Percentiles rank a stretch among this genome's conserved stretches.
Evolutionary conservation across 495 filamentous ascomycete genomes (phyloP).

Genomic region (Neurospora sp.): DNA sequence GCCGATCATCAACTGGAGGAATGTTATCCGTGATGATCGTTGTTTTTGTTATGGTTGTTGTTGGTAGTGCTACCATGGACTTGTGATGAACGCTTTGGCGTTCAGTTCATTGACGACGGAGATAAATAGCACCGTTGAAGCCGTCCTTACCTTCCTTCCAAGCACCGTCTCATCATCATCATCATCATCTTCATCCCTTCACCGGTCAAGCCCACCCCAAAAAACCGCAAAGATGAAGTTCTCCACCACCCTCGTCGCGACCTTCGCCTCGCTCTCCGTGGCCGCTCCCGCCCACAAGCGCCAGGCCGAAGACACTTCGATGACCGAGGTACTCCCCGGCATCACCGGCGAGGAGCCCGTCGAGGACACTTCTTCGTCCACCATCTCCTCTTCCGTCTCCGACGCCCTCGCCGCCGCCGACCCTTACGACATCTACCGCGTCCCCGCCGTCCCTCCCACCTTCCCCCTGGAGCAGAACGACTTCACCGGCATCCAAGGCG

Average conservation of each 20-base stretch:
- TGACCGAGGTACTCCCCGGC: not conserved
- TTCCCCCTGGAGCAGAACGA: not conserved
- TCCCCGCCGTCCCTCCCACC: not conserved
- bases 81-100: not conserved
- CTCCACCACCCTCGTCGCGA: not conserved
- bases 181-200: not conserved
- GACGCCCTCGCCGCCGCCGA: not conserved
- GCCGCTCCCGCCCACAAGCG: not conserved
- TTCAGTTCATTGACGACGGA: not conserved
- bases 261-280: not conserved
- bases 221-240: not conserved
- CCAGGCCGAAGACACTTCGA: not conserved
- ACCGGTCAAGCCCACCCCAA: too few relatives aligned
- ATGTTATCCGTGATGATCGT: not conserved
- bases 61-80: not conserved
- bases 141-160: too few relatives aligned
- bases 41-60: not conserved
- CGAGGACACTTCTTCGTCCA: not conserved
- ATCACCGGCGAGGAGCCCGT: not conserved
- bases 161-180: too few relatives aligned
- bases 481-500: not conserved
- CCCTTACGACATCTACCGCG: not conserved
- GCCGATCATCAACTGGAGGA: not conserved
- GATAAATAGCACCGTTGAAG: too few relatives aligned
- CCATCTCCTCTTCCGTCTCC: not conserved